Evolutionary conservation across 2,329 filamentous ascomycete genomes (phyloP), one percentile per base, ranked within the genome.

Genomic region (Sordariomycetes sp.): DNA sequence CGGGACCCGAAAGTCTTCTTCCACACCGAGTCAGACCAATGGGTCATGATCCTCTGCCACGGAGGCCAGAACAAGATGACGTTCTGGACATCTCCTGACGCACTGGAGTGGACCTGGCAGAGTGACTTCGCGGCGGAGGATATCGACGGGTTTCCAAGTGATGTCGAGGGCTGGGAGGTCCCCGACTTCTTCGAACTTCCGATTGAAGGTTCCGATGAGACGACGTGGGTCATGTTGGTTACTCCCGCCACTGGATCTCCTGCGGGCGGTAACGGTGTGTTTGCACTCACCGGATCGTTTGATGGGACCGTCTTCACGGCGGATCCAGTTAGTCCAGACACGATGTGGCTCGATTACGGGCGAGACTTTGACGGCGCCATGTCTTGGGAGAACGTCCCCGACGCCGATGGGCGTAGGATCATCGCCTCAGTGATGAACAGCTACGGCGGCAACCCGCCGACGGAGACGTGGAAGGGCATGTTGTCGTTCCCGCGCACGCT

Each of bases 1-100:
- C 54, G 54, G 22, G 54, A 56, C 15, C 54, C 54, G 3, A 48
- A 48, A 48, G 54, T 56, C 20, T 56, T 56, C 36, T 56, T 12
- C 36, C 39, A 56, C 36, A 3, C 17, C 25, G 17, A 36, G 2
- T 48, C 52, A n/a, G 17, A 32, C 15, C 13, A 24, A 53, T 53
- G 52, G 52, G 34, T 53, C 2, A 34, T 36, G 34, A 36, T 53
- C 12, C 25, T 53, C 6, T 2, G 13, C 8, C 52, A 34, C 22
- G 52, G 25, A 17, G 34, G 34, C 2, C 52, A 48, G 15, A n/a
- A 53, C 52, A 53, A 53, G 52, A n/a, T 53, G 17, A 32, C 34
- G 17, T 34, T 48, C 42, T 48, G 42, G 42, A 48, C 42, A 4
- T 48, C 42, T 4, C 17, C 17, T 22, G n/a, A 48, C 20, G n/a